phyloP scores from a whole-genome alignment of 2,329 filamentous ascomycete species.

The Lasiodiplodia sp. region DNA sequence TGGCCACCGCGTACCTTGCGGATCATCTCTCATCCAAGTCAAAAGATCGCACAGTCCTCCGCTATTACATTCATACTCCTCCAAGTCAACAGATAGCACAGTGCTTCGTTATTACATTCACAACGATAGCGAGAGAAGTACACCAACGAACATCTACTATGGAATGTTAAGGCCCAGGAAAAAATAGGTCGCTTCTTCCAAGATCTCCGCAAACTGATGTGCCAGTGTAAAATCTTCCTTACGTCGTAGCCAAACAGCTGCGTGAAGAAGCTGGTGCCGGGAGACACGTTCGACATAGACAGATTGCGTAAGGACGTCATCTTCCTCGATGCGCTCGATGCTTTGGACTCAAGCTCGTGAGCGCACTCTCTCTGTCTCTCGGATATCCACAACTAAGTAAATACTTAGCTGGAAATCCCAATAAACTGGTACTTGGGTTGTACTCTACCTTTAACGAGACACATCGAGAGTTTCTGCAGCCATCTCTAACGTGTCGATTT shows the following conservation, averaged over 20 bases:
- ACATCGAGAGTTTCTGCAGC: no score
- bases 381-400: no score
- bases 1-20: slow-evolving; percentile 8
- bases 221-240: slow-evolving; percentile 8
- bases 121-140: slow-evolving; percentile 4
- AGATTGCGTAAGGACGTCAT: background rate
- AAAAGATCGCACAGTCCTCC: background rate
- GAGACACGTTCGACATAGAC: background rate
- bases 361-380: no score
- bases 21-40: background rate
- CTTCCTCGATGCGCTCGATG: no score
- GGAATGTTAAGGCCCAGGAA: background rate
- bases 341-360: no score
- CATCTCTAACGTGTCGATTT: no score
- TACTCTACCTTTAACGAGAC: no score
- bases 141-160: slow-evolving; percentile 1
- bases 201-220: background rate
- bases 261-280: slow-evolving; percentile 1
- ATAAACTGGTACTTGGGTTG: no score
- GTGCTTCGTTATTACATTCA: no score
- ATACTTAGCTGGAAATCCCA: no score
- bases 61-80: background rate
- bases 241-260: background rate
- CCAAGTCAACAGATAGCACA: no score
- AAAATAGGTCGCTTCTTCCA: background rate